These are phyloP conservation scores for Trichoderma atrobrunneum DNA, from an alignment of 2,329 filamentous ascomycete species.

Conservation along the genomic window DNA sequence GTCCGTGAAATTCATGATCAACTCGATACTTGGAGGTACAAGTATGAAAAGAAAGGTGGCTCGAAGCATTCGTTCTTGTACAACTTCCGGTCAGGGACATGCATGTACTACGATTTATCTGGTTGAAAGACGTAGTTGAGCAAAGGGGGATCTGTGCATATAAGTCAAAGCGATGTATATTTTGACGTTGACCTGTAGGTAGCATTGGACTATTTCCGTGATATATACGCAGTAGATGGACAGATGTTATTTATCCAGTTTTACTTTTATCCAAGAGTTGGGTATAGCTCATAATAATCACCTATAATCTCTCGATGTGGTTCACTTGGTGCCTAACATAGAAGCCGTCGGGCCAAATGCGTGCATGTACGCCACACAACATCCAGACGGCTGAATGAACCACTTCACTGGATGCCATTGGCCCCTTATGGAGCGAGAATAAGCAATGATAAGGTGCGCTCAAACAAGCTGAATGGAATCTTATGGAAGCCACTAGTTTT, in stretches of 20 bases:
- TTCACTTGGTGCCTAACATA: background rate
- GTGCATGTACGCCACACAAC: background rate
- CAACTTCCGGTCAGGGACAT: slow-evolving; percentile 82
- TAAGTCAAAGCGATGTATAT: background rate
- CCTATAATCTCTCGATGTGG: background rate
- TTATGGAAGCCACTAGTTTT: background rate
- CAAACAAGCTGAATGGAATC: background rate
- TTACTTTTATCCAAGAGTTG: background rate
- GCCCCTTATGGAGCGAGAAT: background rate
- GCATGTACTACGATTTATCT: slow-evolving; percentile 79
- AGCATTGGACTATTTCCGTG: background rate
- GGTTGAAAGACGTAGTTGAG: slow-evolving; percentile 31
- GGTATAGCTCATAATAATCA: background rate
- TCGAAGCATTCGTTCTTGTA: slow-evolving; percentile 80
- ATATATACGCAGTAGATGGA: background rate
- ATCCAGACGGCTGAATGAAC: background rate
- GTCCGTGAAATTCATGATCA: slow-evolving; percentile 78
- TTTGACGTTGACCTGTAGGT: background rate
- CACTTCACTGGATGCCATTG: background rate
- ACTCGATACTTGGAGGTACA: slow-evolving; percentile 60
- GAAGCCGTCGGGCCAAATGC: background rate
- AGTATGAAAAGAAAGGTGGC: slow-evolving; percentile 52
- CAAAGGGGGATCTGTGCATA: background rate
- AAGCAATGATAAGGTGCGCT: background rate
- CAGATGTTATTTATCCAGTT: background rate